phyloP scores from a whole-genome alignment of 176 grass and related monocot species.

The Lolium multiflorum region DNA sequence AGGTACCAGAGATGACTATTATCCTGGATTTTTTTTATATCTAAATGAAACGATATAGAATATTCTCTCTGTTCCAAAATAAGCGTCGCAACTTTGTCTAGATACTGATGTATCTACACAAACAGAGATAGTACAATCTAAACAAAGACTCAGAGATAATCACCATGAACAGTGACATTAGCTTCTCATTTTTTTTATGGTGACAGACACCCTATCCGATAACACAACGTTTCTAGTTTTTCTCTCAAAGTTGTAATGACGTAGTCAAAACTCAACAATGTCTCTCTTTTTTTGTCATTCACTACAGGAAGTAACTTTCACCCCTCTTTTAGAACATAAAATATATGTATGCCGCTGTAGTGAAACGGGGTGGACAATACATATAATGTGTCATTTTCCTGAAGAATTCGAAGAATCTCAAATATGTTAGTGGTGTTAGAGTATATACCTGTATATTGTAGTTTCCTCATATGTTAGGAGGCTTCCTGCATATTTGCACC shows the following conservation, averaged over 20 bases:
- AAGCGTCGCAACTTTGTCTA: too few relatives aligned
- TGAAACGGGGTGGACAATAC: not conserved
- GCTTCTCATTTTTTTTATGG: not conserved
- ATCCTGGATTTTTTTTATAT: not conserved
- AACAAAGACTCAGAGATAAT: not conserved
- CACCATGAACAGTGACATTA: not conserved
- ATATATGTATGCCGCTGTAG: not conserved
- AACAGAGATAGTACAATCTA: not conserved
- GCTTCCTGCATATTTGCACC: too few relatives aligned
- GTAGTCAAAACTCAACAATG: not conserved
- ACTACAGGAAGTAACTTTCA: not conserved
- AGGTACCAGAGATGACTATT: not conserved
- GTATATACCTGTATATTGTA: too few relatives aligned
- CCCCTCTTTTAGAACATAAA: constrained; percentile 11
- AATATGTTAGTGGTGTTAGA: not conserved
- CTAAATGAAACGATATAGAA: constrained; percentile 18
- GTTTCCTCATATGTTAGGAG: too few relatives aligned
- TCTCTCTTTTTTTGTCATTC: not conserved
- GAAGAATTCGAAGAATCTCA: not conserved
- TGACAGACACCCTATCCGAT: not conserved
- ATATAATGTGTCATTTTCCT: constrained; percentile 13
- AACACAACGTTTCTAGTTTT: not conserved
- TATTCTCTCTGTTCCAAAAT: too few relatives aligned
- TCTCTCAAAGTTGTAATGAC: not conserved
- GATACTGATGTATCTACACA: too few relatives aligned